These are phyloP conservation scores for Myrica gale DNA, from an alignment of 306 rosid species.

Conservation along the genomic window DNA sequence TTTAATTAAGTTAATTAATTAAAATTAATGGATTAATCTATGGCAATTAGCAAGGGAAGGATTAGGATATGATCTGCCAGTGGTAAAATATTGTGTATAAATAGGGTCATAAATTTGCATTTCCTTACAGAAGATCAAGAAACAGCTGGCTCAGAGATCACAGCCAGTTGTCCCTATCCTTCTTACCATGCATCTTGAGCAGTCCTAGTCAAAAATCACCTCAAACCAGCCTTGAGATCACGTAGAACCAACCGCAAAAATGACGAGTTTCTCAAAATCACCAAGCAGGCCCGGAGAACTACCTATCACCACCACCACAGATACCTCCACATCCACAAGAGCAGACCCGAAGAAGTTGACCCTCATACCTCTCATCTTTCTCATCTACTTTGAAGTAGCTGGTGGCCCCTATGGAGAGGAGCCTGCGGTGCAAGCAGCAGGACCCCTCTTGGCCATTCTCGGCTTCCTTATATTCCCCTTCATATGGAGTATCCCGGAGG, in stretches of 20 bases:
- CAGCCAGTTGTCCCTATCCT: background rate
- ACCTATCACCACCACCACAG: constrained; percentile 11
- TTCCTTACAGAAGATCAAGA: too few species aligned
- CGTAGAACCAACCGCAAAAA: background rate
- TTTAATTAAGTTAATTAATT: too few species aligned
- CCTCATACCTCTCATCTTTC: constrained; percentile 54
- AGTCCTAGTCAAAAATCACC: too few species aligned
- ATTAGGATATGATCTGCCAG: too few species aligned
- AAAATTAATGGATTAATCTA: too few species aligned
- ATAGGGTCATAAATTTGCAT: too few species aligned
- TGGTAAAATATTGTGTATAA: too few species aligned
- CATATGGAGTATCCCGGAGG: constrained; percentile 70
- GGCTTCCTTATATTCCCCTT: constrained; percentile 58
- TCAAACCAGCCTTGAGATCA: background rate
- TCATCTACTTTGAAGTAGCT: constrained; percentile 68
- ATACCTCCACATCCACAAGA: background rate
- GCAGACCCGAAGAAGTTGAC: constrained; percentile 34
- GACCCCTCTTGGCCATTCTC: constrained; percentile 53
- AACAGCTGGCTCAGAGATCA: too few species aligned
- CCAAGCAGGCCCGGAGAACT: constrained; percentile 2
- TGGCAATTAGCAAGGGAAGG: too few species aligned
- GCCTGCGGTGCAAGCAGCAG: constrained; percentile 48
- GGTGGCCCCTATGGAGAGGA: constrained; percentile 83
- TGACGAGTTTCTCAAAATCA: constrained; percentile 7
- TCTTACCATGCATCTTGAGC: too few species aligned